Evolutionary conservation across 2,329 filamentous ascomycete species (phyloP).

Genomic region (Penicillium sp.): DNA sequence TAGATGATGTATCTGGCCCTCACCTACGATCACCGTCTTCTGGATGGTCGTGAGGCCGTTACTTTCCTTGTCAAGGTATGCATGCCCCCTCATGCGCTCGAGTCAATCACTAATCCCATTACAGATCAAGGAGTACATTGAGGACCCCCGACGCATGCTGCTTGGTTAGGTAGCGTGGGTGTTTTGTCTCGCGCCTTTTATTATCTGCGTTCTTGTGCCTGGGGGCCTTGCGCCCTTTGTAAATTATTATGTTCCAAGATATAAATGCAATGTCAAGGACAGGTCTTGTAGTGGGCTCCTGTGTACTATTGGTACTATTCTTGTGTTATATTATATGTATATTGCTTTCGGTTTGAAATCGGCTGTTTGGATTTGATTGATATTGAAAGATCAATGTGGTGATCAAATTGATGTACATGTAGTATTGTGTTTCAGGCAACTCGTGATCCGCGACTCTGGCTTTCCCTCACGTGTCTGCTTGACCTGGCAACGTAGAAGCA

Average conservation of each 20-base stretch:
- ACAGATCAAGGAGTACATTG: constrained; percentile 87
- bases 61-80: constrained; percentile 84
- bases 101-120: constrained; percentile 11
- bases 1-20: constrained; percentile 98
- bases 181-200: constrained; percentile 2
- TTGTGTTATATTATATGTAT: background rate
- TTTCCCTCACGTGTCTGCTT: background rate
- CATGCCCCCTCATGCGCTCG: background rate
- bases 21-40: constrained; percentile 93
- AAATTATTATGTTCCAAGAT: constrained; percentile 27
- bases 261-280: constrained; percentile 15
- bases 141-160: constrained; percentile 91
- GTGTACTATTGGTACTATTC: background rate
- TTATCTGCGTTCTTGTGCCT: constrained; percentile 13
- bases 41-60: constrained; percentile 92
- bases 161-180: constrained; percentile 44
- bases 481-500: background rate
- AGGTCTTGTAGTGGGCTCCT: constrained; percentile 4
- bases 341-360: background rate
- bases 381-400: background rate
- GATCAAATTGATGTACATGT: background rate
- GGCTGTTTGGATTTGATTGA: background rate
- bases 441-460: background rate
- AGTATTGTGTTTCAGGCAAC: background rate
- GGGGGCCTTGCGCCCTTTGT: constrained; percentile 22